Evolutionary conservation across 2,329 filamentous ascomycete species (phyloP).

Genomic region (Trichophyton schoenleinii): DNA sequence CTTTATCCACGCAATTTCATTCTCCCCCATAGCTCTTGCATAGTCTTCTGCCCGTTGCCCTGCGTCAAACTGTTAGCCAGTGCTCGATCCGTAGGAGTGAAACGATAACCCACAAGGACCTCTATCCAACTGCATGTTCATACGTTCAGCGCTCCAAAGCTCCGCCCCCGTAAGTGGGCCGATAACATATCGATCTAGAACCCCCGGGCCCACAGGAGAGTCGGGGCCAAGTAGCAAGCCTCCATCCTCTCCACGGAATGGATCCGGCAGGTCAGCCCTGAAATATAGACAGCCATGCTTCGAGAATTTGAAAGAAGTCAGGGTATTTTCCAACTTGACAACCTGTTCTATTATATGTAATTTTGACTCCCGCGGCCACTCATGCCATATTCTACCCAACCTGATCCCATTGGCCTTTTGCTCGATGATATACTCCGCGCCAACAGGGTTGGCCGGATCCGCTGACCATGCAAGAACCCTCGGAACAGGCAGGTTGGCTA

Average conservation of each 20-base stretch:
- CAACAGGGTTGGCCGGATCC: constrained; percentile 11
- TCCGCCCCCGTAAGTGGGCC: constrained; percentile 17
- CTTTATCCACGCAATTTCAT: constrained; percentile 19
- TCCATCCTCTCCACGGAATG: background rate
- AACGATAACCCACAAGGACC: constrained; percentile 19
- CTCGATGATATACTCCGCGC: constrained; percentile 17
- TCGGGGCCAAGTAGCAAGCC: background rate
- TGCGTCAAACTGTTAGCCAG: background rate
- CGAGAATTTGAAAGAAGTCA: constrained; percentile 3
- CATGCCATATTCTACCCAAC: constrained; percentile 6
- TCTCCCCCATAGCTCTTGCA: constrained; percentile 16
- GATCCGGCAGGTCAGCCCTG: constrained; percentile 1
- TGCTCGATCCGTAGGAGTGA: background rate
- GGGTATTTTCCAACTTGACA: constrained; percentile 5
- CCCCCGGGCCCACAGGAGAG: background rate
- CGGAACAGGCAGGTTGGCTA: constrained; percentile 12
- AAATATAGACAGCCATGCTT: constrained; percentile 10
- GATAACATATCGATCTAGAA: constrained; percentile 7
- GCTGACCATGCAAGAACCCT: constrained; percentile 10
- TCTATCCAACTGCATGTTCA: constrained; percentile 18
- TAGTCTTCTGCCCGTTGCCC: constrained; percentile 15
- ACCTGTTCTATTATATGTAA: constrained; percentile 8
- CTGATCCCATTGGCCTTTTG: constrained; percentile 16
- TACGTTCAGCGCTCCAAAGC: constrained; percentile 16
- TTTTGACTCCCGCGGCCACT: constrained; percentile 14